These are phyloP conservation scores for Podila horticola DNA, from an alignment of 192 early-diverging fungal genomes.

Conservation along the genomic window DNA sequence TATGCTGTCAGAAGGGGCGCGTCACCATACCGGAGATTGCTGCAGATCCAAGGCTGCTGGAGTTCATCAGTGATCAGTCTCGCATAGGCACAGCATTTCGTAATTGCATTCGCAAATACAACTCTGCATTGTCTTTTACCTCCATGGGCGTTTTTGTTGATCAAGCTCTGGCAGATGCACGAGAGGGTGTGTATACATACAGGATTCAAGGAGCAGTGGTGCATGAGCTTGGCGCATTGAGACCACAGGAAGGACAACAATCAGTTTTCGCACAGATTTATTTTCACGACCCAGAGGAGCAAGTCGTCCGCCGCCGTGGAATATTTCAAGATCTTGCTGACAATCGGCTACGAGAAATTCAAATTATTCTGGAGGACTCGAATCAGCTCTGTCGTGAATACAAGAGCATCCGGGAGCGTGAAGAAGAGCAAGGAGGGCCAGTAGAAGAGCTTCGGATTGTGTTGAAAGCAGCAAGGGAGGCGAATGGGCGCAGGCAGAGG, in stretches of 20 bases:
- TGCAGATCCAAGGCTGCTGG: neutral
- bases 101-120: constrained; percentile 27
- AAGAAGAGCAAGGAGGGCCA: neutral
- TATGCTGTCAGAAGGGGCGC: constrained; percentile 11
- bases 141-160: constrained; percentile 27
- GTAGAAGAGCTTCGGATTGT: constrained; percentile 3
- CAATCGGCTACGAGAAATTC: neutral
- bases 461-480: constrained; percentile 9
- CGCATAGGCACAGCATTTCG: constrained; percentile 1
- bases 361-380: neutral
- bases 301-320: neutral
- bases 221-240: constrained; percentile 16
- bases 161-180: constrained; percentile 4
- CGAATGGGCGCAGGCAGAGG: constrained; percentile 4
- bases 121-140: constrained; percentile 34
- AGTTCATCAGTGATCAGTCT: neutral
- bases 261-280: constrained; percentile 8
- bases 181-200: constrained; percentile 20
- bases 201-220: constrained; percentile 22
- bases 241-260: neutral
- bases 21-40: neutral
- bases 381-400: neutral
- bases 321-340: neutral
- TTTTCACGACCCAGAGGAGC: constrained; percentile 8
- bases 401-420: constrained; percentile 1